phyloP scores from a whole-genome alignment of 2,329 filamentous ascomycete species.

The Fusarium buharicum region DNA sequence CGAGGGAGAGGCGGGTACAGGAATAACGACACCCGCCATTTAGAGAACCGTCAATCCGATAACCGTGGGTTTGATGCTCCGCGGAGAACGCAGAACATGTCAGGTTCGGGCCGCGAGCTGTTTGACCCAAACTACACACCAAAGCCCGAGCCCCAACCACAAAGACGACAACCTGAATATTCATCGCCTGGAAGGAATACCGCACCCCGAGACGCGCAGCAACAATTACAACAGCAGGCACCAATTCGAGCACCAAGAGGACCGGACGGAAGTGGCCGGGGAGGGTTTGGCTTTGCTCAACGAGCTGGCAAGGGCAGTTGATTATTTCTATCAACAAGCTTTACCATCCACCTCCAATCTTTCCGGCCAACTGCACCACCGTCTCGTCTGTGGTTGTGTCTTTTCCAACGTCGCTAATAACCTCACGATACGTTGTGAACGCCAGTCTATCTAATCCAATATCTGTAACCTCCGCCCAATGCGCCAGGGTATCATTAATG shows the following conservation, averaged over 20 bases:
- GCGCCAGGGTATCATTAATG: constrained; percentile 74
- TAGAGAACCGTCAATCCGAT: constrained; percentile 48
- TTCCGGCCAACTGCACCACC: constrained; percentile 88
- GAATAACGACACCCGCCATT: constrained; percentile 47
- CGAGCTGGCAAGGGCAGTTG: constrained; percentile 63
- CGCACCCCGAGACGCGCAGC: constrained; percentile 68
- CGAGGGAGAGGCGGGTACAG: constrained; percentile 55
- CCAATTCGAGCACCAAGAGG: constrained; percentile 80
- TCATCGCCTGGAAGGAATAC: constrained; percentile 49
- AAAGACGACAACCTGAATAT: constrained; percentile 56
- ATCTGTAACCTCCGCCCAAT: constrained; percentile 80
- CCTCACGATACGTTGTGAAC: constrained; percentile 89
- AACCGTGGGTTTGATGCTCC: constrained; percentile 47
- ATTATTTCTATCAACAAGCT: constrained; percentile 45
- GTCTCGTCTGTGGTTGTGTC: constrained; percentile 74
- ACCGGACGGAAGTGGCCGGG: constrained; percentile 79
- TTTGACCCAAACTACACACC: constrained; percentile 80
- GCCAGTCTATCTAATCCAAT: constrained; percentile 77
- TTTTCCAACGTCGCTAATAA: constrained; percentile 95
- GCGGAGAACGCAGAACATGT: constrained; percentile 44
- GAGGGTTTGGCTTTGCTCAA: constrained; percentile 79
- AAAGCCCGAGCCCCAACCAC: constrained; percentile 66
- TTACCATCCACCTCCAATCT: constrained; percentile 94
- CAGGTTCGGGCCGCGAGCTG: constrained; percentile 65
- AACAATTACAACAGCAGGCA: constrained; percentile 60